Base-by-base conservation (phyloP, 2,329 filamentous ascomycete genomes). In the Calonectria multiphialidica region DNA sequence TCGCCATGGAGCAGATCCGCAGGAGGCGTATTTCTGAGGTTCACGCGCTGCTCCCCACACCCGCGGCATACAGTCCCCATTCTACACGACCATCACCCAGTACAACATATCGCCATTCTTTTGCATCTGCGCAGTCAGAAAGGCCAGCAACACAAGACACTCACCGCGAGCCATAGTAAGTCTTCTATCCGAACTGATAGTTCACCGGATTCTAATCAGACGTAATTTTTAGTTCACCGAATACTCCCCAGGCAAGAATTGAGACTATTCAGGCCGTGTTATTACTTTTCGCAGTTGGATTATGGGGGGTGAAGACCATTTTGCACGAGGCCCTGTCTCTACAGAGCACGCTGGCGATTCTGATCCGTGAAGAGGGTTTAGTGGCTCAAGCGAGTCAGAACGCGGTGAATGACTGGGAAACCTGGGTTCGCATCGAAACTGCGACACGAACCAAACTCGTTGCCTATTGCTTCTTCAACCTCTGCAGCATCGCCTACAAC, bases 181-280 rank as follows among this genome's bases (percentile, higher is more conserved):
- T 82, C 18, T 2, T n/a, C 16, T 18, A 15, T 9, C 16, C 35
- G 8, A 15, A 9, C 15, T 18, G 25, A 50, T 16, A 3, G 21
- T 2, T 21, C 23, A 21, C 23, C 7, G 45, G 49, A 30, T 3
- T 42, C 67, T 78, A 53, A 78, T 33, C 23, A 13, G n/a, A 6
- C 18, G 6, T 30, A 15, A 6, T 12, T 25, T 35, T 15, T 37
- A 90, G 89, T 77, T 90, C 89, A 15, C 87, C 89, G 1, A 93
- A 91, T 70, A 90, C 89, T 0, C 88, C 89, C 0, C 88, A 90
- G 76, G 87, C 90, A 3, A 85, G 90, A 0, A 85, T 93, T 53
- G 91, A 93, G 79, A 93, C 91, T 0, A 92, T 92, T 3, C 91
- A 93, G 76, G 89, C 91, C 4, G 85, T 93, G 1, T 82, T 93